Conservation (phyloP, 805 yeast genomes). For the Yarrowia divulgata region DNA sequence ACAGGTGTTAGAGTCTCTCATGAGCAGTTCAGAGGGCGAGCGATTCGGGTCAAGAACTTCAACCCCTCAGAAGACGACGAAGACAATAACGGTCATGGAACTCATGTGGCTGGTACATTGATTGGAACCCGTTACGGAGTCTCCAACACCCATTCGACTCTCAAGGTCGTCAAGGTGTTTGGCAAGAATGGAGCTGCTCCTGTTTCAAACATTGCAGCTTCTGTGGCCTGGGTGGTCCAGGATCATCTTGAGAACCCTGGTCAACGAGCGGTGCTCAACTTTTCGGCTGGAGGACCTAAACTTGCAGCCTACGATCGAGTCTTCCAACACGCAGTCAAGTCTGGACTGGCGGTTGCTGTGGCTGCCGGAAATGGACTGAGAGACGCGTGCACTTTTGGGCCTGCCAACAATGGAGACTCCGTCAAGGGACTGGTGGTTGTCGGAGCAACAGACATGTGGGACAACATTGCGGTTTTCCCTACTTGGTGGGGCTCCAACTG, state of each 20-base stretch:
- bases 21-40: slow-evolving; percentile 63
- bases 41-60: slow-evolving; percentile 62
- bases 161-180: slow-evolving; percentile 65
- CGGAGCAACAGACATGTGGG: slow-evolving; percentile 36
- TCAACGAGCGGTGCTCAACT: slow-evolving; percentile 27
- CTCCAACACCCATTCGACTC: slow-evolving; percentile 58
- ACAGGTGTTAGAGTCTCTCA: slow-evolving; percentile 62
- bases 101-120: slow-evolving; percentile 68
- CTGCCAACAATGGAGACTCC: slow-evolving; percentile 27
- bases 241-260: slow-evolving; percentile 43
- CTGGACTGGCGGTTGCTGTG: slow-evolving; percentile 49
- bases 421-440: slow-evolving; percentile 36
- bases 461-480: slow-evolving; percentile 19
- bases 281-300: slow-evolving; percentile 26
- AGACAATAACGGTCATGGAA: slow-evolving; percentile 66
- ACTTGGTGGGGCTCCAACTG: slow-evolving; percentile 33
- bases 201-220: slow-evolving; percentile 63
- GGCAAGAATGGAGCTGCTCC: slow-evolving; percentile 62
- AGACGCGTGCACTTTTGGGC: slow-evolving; percentile 32
- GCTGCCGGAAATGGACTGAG: slow-evolving; percentile 31
- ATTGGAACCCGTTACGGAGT: slow-evolving; percentile 61
- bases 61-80: slow-evolving; percentile 55
- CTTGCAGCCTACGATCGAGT: slow-evolving; percentile 50
- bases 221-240: slow-evolving; percentile 61
- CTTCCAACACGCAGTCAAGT: slow-evolving; percentile 10